Evolutionary conservation across 2,329 filamentous ascomycete genomes (phyloP).

Genomic region (Trichothecium roseum): DNA sequence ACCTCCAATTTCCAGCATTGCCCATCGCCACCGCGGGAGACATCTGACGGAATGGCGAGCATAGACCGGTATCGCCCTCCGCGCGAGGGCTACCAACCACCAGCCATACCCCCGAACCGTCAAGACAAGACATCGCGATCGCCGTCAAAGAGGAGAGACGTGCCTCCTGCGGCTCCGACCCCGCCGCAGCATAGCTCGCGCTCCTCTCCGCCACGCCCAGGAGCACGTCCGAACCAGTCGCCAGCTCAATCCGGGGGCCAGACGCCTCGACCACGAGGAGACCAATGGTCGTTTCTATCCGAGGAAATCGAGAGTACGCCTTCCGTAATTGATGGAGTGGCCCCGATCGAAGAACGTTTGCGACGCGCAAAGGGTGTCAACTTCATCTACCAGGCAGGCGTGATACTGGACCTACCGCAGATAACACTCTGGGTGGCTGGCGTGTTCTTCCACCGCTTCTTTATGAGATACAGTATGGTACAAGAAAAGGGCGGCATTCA

Average conservation of each 20-base stretch:
- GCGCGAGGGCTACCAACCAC: conserved; percentile 47
- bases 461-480: conserved; percentile 80
- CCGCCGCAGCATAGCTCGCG: conserved; percentile 46
- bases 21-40: not conserved
- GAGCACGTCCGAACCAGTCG: conserved; percentile 31
- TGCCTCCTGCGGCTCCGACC: conserved; percentile 52
- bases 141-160: conserved; percentile 38
- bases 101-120: conserved; percentile 15
- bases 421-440: conserved; percentile 85
- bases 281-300: conserved; percentile 83
- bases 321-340: conserved; percentile 73
- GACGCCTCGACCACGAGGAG: conserved; percentile 24
- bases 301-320: conserved; percentile 77
- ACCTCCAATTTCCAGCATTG: not conserved
- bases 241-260: conserved; percentile 28
- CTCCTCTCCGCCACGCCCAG: conserved; percentile 42
- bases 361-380: conserved; percentile 86
- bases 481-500: conserved; percentile 69
- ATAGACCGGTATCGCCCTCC: conserved; percentile 49
- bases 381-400: conserved; percentile 90
- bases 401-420: conserved; percentile 85
- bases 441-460: conserved; percentile 92
- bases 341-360: conserved; percentile 65
- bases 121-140: conserved; percentile 38
- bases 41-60: conserved; percentile 37